These are phyloP conservation scores for Tubosaeta sp. DNA, from an alignment of 768 basidiomycete species.

Conservation along the genomic window DNA sequence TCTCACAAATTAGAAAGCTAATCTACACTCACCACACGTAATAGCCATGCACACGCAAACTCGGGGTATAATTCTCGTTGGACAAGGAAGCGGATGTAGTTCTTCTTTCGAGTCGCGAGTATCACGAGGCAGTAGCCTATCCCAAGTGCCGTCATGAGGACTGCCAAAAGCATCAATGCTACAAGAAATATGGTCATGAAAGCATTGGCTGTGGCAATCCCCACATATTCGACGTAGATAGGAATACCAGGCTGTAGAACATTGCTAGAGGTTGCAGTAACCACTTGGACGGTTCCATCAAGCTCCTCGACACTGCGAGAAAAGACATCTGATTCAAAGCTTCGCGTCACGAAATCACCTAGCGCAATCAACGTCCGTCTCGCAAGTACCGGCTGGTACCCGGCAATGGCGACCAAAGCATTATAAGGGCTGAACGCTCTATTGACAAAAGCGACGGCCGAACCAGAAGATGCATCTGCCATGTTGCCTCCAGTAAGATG, in stretches of 20 bases:
- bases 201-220: constrained; percentile 81
- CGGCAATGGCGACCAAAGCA: constrained; percentile 10
- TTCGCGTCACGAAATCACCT: constrained; percentile 7
- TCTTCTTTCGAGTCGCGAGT: constrained; percentile 19
- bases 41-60: constrained; percentile 55
- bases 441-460: constrained; percentile 74
- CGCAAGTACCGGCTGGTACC: not conserved
- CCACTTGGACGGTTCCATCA: constrained; percentile 50
- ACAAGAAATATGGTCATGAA: constrained; percentile 87
- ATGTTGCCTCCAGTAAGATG: constrained; percentile 76
- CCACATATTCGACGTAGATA: constrained; percentile 71
- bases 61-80: constrained; percentile 36
- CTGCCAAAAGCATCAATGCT: constrained; percentile 62
- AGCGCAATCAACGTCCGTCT: constrained; percentile 10
- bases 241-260: constrained; percentile 78
- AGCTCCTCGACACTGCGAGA: constrained; percentile 26
- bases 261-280: constrained; percentile 59
- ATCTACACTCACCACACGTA: constrained; percentile 57
- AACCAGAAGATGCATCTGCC: constrained; percentile 52
- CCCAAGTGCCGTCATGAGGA: constrained; percentile 48
- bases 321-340: constrained; percentile 1
- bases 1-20: not conserved
- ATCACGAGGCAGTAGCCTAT: constrained; percentile 47
- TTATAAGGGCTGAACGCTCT: constrained; percentile 81
- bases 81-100: constrained; percentile 14